phyloP scores from a whole-genome alignment of 2,329 filamentous ascomycete genomes.

The Geosmithia flava region DNA sequence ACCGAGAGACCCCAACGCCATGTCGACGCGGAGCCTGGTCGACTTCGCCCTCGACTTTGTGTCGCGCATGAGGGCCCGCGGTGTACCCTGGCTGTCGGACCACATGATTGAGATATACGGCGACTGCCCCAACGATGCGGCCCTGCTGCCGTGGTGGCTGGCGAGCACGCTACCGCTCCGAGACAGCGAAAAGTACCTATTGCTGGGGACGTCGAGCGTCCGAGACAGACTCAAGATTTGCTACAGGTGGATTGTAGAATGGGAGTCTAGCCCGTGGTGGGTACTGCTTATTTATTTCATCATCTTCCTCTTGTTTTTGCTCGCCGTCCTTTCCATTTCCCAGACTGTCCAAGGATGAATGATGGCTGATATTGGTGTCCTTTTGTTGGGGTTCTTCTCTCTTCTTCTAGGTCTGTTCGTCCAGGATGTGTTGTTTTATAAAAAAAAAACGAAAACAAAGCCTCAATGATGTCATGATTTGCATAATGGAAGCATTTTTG shows the following conservation, averaged over 20 bases:
- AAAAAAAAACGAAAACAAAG: neutral
- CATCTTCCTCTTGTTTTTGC: too few species aligned
- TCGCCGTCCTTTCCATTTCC: too few species aligned
- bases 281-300: slow-evolving; percentile 12
- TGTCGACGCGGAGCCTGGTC: slow-evolving; percentile 63
- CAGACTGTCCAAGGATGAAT: neutral
- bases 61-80: slow-evolving; percentile 51
- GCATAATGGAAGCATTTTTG: too few species aligned
- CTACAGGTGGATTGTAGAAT: slow-evolving; percentile 62
- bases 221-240: slow-evolving; percentile 74
- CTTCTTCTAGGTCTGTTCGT: neutral
- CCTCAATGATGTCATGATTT: too few species aligned
- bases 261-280: slow-evolving; percentile 62
- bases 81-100: slow-evolving; percentile 63
- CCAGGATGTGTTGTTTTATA: neutral
- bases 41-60: slow-evolving; percentile 56
- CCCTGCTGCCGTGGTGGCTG: slow-evolving; percentile 81
- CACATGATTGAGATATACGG: slow-evolving; percentile 66
- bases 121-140: slow-evolving; percentile 62
- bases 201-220: slow-evolving; percentile 64
- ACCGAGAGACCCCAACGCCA: slow-evolving; percentile 13
- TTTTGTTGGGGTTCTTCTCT: too few species aligned
- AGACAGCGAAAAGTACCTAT: slow-evolving; percentile 66
- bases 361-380: neutral
- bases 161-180: slow-evolving; percentile 68